Conservation (phyloP, 345 rosid species). For the Aethionema arabicum region DNA sequence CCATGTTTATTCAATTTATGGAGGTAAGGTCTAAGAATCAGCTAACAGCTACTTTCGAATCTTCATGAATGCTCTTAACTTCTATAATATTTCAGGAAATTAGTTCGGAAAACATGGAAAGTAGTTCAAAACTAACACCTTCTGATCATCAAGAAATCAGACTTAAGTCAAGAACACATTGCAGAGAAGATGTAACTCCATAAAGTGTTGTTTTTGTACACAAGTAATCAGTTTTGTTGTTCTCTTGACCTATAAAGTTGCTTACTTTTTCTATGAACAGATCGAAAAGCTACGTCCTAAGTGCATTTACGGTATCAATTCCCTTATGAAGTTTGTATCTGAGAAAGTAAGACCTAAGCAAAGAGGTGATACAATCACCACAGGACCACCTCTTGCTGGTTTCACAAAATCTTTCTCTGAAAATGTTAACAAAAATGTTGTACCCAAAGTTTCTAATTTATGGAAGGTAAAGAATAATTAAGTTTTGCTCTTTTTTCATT, state of each 20-base stretch:
- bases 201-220: too few species aligned
- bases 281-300: conserved; percentile 34
- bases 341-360: conserved; percentile 49
- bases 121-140: conserved; percentile 26
- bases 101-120: conserved; percentile 25
- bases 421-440: conserved; percentile 34
- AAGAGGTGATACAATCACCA: conserved; percentile 39
- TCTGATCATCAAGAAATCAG: conserved; percentile 22
- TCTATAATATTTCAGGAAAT: conserved; percentile 32
- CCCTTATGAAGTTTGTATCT: conserved; percentile 34
- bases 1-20: conserved; percentile 43
- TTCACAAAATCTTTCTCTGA: conserved; percentile 40
- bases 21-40: conserved; percentile 24
- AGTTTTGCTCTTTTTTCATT: neutral
- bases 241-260: conserved; percentile 12
- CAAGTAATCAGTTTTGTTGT: too few species aligned
- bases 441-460: conserved; percentile 40
- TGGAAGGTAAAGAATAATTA: conserved; percentile 38
- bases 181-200: conserved; percentile 24
- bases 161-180: conserved; percentile 17
- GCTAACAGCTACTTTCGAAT: conserved; percentile 2
- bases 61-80: conserved; percentile 20
- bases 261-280: conserved; percentile 26
- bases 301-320: conserved; percentile 33
- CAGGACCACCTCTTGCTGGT: conserved; percentile 49